Base-by-base conservation (phyloP, 1,284 basidiomycete species). In the Lignosus rhinocerotis region DNA sequence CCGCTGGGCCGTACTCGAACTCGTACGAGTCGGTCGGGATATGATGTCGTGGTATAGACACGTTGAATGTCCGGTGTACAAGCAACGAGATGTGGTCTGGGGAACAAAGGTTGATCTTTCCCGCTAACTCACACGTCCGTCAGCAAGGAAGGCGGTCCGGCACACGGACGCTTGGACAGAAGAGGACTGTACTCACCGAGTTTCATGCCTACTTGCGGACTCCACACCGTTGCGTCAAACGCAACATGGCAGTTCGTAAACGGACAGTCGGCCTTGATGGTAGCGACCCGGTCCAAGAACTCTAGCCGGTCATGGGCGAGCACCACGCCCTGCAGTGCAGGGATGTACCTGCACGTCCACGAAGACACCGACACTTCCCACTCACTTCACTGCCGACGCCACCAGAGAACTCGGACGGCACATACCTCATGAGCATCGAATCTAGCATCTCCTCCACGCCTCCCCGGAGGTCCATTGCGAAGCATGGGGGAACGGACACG, bases 1-100 rank as follows among this genome's bases (percentile, higher is more conserved):
- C 88, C 16, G 84, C 83, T 0, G 88, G 80, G 3, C 87, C 90
- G 62, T 94, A 88, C 70, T 97, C 92, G 67, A 96, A 98, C 62
- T 89, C 84, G 87, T 91, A 98, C 53, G 84, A 75, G 48, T 91
- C 87, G 21, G 75, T 79, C 3, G 88, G 93, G 69, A 99, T 93
- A 73, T 99, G 96, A 69, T 93, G 85, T 55, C 93, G 86, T 0
- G 95, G 94, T 72, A 99, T 98, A 8, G 94, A 96, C 14, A 94
- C 93, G 73, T 99, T 99, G 81, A 99, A 99, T 7, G 94, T 96
- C 55, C 90, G 89, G 69, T 97, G 93, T 5, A 98, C 81, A 53
- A 99, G 89, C 11, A 99, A 79, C 0, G 95, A 94, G 55, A 99
- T 82, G 69, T 98, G 96, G 60, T 96, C 95, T 0, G 96, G 95